Evolutionary conservation across 768 basidiomycete species (phyloP), one percentile per base, ranked within the genome.

Genomic region (Russula foetens): DNA sequence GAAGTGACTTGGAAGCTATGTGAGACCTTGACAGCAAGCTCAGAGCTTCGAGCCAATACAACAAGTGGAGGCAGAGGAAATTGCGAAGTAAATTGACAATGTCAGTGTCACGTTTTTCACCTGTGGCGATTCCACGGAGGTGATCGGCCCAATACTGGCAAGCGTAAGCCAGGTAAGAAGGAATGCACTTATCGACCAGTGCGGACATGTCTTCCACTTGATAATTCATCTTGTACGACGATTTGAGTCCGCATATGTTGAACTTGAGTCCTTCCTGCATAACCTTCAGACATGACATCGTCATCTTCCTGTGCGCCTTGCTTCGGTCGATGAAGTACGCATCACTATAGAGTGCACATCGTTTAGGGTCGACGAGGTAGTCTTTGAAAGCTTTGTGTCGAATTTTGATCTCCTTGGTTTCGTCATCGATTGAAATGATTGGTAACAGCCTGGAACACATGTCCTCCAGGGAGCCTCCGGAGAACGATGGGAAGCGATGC

Each of bases 81-180:
- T n/a, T n/a, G n/a, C n/a, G n/a, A n/a, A n/a, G n/a, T 4, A 66
- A 53, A 4, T 56, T 56, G 23, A 64, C 58, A 5, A 71, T 51
- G 11, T 63, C 61, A 0, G 54, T 24, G 26, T 66, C 67, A 49
- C 60, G 66, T 14, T 57, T 47, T 24, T 24, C 38, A 31, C 33
- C 46, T 21, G 58, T 12, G 51, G 28, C 45, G 17, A n/a, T n/a
- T n/a, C 46, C 48, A 4, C 52, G 63, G 2, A 69, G 12, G 46
- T 78, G 77, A 43, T 64, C 66, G 31, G 70, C 66, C 77, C 75
- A 78, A 41, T n/a, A n/a, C n/a, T n/a, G n/a, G n/a, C n/a, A n/a
- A n/a, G n/a, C n/a, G n/a, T n/a, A n/a, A n/a, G n/a, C 67, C 3
- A 78, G 61, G 14, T 66, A 63, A 7, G 66, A 53, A 1, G 75